Conservation (phyloP, 371 early-diverging fungal species). For the Funneliformis caledonium region DNA sequence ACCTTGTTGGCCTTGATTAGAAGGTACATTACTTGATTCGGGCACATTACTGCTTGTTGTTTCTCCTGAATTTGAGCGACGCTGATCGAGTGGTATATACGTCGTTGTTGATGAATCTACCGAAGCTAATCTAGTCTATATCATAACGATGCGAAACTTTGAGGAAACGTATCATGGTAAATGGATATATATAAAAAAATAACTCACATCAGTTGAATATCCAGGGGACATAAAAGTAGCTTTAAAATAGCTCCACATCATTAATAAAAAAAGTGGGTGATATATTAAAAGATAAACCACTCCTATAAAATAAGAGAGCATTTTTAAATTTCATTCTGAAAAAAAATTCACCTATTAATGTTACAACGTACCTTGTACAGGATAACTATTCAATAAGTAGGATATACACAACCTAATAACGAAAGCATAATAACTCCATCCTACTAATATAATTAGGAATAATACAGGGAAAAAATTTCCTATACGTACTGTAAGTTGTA, state of each 20-base stretch:
- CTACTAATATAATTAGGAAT: conserved; percentile 22
- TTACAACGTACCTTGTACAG: conserved; percentile 23
- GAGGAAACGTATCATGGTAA: no score
- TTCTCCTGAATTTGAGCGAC: neutral
- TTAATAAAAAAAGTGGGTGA: conserved; percentile 42
- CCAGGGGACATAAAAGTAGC: conserved; percentile 47
- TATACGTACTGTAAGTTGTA: neutral
- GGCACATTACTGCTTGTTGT: neutral
- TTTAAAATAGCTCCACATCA: conserved; percentile 48
- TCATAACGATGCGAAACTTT: neutral
- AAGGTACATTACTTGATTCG: no score
- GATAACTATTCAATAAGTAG: neutral
- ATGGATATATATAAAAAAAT: neutral
- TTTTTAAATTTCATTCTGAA: neutral
- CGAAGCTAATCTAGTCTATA: neutral
- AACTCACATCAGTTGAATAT: conserved; percentile 44
- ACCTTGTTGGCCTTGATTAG: neutral
- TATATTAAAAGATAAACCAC: conserved; percentile 41
- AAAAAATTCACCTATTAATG: neutral
- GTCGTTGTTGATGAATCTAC: neutral
- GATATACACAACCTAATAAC: conserved; percentile 33
- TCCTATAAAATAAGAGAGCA: conserved; percentile 41
- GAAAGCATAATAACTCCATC: conserved; percentile 41
- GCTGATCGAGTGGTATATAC: neutral
- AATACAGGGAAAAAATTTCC: conserved; percentile 36